Conservation (phyloP, 345 rosid species). For the Salix brachista region DNA sequence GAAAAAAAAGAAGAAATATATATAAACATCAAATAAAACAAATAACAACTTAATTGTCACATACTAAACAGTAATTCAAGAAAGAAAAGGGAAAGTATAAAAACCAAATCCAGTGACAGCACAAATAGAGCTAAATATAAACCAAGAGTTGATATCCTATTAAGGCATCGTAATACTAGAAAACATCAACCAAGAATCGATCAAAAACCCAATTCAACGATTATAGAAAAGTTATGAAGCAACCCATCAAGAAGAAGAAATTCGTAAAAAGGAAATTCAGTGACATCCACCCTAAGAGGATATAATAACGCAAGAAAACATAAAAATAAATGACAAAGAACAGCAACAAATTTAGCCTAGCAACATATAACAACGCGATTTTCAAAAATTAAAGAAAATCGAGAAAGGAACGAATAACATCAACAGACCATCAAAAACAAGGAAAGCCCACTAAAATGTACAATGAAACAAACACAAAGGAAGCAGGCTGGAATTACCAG, state of each 20-base stretch:
- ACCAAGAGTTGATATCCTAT: background rate
- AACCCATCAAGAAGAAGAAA: background rate
- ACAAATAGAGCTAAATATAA: background rate
- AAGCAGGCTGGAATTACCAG: conserved; percentile 42
- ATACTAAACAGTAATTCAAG: background rate
- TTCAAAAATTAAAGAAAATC: background rate
- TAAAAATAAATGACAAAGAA: background rate
- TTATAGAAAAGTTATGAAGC: background rate
- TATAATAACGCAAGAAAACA: background rate
- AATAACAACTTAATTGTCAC: background rate
- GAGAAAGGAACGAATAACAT: background rate
- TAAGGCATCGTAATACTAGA: background rate
- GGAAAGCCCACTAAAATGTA: background rate
- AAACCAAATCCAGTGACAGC: background rate
- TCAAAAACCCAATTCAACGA: conserved; percentile 1
- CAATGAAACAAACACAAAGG: background rate
- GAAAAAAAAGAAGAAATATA: background rate
- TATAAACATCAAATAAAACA: background rate
- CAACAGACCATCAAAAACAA: background rate
- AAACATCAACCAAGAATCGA: background rate
- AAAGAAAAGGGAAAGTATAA: background rate
- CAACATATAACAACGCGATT: no score
- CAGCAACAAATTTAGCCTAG: background rate
- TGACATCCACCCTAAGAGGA: background rate
- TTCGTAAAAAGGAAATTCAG: background rate